These are phyloP conservation scores for Brassica carinata DNA, from an alignment of 345 rosid genomes.

Conservation along the genomic window DNA sequence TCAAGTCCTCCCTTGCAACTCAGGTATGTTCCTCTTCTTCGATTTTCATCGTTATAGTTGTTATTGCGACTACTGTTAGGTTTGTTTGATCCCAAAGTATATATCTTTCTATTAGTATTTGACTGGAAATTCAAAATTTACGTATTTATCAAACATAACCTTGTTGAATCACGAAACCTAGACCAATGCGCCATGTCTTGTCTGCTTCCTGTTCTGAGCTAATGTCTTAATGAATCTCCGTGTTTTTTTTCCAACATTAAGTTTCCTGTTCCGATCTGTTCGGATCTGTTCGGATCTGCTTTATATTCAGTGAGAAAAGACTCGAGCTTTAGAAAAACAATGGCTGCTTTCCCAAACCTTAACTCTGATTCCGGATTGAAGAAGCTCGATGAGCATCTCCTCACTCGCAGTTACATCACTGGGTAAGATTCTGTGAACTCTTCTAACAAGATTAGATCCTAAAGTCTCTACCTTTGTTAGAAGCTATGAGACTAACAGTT, in stretches of 20 bases:
- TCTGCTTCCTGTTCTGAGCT: neutral
- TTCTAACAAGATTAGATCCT: neutral
- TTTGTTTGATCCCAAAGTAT: neutral
- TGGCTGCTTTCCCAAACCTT: conserved; percentile 70
- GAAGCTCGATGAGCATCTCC: conserved; percentile 81
- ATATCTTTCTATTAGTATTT: neutral
- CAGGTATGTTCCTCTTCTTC: neutral
- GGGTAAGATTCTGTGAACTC: conserved; percentile 49
- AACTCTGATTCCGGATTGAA: conserved; percentile 67
- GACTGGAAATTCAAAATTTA: neutral
- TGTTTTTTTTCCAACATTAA: neutral
- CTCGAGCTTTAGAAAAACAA: conserved; percentile 23
- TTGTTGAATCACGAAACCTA: neutral
- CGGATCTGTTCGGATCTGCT: neutral
- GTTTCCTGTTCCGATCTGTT: neutral
- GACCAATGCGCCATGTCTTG: neutral
- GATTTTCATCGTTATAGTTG: neutral
- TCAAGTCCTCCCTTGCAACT: neutral
- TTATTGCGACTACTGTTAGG: neutral
- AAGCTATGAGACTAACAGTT: neutral
- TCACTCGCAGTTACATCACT: conserved; percentile 72
- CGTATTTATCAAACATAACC: neutral
- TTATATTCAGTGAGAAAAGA: conserved; percentile 17
- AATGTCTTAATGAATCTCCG: neutral
- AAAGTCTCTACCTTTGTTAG: neutral